Evolutionary conservation across 2,329 filamentous ascomycete species (phyloP).

Genomic region (Arthrobotrys sinensis): DNA sequence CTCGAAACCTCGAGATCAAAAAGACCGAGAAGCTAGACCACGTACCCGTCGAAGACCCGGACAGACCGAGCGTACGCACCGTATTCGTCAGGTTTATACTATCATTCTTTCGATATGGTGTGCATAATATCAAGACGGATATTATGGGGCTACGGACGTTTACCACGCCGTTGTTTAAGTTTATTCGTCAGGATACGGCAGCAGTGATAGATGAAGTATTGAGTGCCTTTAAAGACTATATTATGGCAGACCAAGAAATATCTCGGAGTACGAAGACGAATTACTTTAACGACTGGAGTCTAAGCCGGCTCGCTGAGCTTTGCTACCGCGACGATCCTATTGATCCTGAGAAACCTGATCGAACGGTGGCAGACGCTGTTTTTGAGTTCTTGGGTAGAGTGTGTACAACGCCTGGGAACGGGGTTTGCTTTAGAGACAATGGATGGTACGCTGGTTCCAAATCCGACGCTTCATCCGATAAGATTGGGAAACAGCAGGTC

Average conservation of each 20-base stretch:
- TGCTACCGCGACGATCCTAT: constrained; percentile 74
- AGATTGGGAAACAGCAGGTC: constrained; percentile 78
- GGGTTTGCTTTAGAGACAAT: constrained; percentile 81
- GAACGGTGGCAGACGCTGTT: constrained; percentile 77
- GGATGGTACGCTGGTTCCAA: constrained; percentile 82
- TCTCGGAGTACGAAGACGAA: constrained; percentile 81
- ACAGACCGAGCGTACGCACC: constrained; percentile 83
- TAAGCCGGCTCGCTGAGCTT: constrained; percentile 80
- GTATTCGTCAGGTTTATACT: constrained; percentile 87
- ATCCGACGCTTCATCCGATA: constrained; percentile 67
- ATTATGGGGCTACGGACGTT: constrained; percentile 82
- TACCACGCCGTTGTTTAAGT: constrained; percentile 79
- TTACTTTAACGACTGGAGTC: constrained; percentile 80
- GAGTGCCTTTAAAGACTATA: constrained; percentile 77
- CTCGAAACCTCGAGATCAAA: constrained; percentile 80
- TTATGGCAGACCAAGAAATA: constrained; percentile 82
- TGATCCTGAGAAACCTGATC: constrained; percentile 70
- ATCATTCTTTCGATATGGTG: constrained; percentile 82
- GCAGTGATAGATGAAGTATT: constrained; percentile 83
- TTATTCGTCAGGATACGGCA: constrained; percentile 83
- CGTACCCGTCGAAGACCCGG: constrained; percentile 76
- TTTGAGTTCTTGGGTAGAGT: constrained; percentile 82
- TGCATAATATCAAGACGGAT: constrained; percentile 83
- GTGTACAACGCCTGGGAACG: constrained; percentile 81
- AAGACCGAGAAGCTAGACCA: constrained; percentile 69